A percentile compares a stretch with the other conserved stretches of the same genome.
phyloP scores from a whole-genome alignment of 768 basidiomycete genomes.

The Rhodosporidiobolus odoratus region DNA sequence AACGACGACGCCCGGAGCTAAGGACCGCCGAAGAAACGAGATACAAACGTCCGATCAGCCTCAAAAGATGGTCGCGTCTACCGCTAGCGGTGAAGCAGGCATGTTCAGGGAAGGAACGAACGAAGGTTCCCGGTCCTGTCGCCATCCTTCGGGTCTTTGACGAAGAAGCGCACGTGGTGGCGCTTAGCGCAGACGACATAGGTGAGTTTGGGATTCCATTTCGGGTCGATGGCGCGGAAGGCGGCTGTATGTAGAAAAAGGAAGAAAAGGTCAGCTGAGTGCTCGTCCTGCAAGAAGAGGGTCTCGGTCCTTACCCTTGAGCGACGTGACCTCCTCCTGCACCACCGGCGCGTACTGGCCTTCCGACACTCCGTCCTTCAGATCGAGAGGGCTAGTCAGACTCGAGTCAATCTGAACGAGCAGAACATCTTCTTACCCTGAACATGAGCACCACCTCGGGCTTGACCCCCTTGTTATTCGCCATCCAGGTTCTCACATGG shows the following conservation, averaged over 20 bases:
- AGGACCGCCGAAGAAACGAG: too few relatives aligned
- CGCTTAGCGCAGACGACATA: slow-evolving; percentile 38
- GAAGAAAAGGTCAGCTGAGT: neutral
- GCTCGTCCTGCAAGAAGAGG: neutral
- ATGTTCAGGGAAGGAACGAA: neutral
- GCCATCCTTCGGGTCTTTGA: slow-evolving; percentile 2
- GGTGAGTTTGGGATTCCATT: slow-evolving; percentile 27
- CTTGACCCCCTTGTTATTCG: neutral
- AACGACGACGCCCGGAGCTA: slow-evolving; percentile 32
- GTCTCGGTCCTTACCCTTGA: slow-evolving; percentile 21
- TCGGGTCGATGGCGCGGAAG: slow-evolving; percentile 16
- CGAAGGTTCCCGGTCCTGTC: slow-evolving; percentile 36
- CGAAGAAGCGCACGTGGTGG: slow-evolving; percentile 33
- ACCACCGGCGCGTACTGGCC: slow-evolving; percentile 29
- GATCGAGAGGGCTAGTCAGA: neutral
- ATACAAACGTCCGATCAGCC: too few relatives aligned
- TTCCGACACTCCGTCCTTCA: slow-evolving; percentile 28
- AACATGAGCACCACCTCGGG: slow-evolving; percentile 25
- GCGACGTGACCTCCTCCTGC: slow-evolving; percentile 15
- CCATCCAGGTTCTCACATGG: slow-evolving; percentile 9
- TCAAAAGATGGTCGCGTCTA: too few relatives aligned
- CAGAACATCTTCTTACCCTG: neutral
- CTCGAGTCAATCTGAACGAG: neutral
- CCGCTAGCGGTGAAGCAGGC: too few relatives aligned
- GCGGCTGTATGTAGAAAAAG: neutral